These are phyloP conservation scores for Lipomyces orientalis DNA, from an alignment of 805 yeast species.

Conservation along the genomic window DNA sequence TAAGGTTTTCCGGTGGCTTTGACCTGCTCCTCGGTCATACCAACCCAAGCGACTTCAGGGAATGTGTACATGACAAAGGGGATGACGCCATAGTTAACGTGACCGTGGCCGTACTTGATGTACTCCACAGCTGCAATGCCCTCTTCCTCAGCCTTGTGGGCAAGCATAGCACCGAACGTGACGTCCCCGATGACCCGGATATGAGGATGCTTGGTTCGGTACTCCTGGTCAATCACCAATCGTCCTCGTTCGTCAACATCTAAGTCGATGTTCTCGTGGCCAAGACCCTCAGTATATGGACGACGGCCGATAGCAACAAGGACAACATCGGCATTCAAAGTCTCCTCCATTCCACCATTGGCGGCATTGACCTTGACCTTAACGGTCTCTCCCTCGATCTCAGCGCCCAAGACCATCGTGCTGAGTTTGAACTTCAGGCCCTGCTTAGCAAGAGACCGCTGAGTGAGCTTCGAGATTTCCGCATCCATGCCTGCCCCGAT, in stretches of 20 bases:
- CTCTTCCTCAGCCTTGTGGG: constrained; percentile 99
- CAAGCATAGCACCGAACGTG: constrained; percentile 98
- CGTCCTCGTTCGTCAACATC: constrained; percentile 93
- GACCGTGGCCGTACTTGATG: constrained; percentile 93
- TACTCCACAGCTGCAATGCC: constrained; percentile 98
- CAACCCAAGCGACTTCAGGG: constrained; percentile 99
- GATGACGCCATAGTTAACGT: constrained; percentile 96
- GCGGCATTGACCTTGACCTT: constrained; percentile 86
- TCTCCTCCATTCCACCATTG: constrained; percentile 80
- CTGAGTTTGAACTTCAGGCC: constrained; percentile 92
- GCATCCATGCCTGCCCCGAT: constrained; percentile 99
- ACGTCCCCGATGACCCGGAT: constrained; percentile 98
- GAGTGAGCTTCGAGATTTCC: constrained; percentile 89
- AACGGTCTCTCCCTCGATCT: constrained; percentile 86
- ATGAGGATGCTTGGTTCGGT: constrained; percentile 88
- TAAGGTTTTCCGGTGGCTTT: constrained; percentile 90
- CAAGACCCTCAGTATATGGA: constrained; percentile 90
- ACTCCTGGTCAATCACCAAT: constrained; percentile 91
- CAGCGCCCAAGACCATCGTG: constrained; percentile 88
- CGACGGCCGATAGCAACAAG: constrained; percentile 99
- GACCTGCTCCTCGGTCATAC: constrained; percentile 92
- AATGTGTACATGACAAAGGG: constrained; percentile 99
- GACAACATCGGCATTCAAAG: constrained; percentile 86
- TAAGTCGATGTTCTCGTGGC: constrained; percentile 85
- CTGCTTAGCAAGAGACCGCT: constrained; percentile 90